Evolutionary conservation across 306 rosid genomes (phyloP), one percentile per base, ranked within the genome.

Genomic region (Fragaria iinumae): DNA sequence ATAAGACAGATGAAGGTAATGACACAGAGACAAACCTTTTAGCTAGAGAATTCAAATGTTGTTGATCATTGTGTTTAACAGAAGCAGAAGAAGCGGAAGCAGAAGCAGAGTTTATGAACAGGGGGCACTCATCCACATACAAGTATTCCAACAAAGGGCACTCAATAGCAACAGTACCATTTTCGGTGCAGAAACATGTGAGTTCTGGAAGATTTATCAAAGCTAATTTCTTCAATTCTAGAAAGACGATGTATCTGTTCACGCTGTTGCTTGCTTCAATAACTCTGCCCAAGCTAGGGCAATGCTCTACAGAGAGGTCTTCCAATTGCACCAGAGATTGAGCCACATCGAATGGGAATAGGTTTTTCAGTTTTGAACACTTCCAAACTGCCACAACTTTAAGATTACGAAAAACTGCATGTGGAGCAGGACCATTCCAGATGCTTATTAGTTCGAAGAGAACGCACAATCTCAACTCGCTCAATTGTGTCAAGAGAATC

Each of bases 81-180:
- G n/a, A 18, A 27, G 70, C n/a, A 27, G 29, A 27, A 27, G 29
- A 27, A 27, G 29, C 29, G 29, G 36, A 18, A 29, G 71, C 34
- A 49, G n/a, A 49, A 49, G 55, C 55, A 49, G n/a, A 2, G n/a
- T 5, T 49, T 16, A 5, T 14, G 8, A 49, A 49, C 55, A 49
- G 39, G 21, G 66, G 80, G 44, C 74, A 67, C 10, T 41, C 23
- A 11, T 8, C 43, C 44, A 66, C 55, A 52, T 67, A 63, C 25
- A 76, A 13, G 38, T 36, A n/a, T 43, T 76, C 78, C 21, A 74
- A 59, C 3, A 69, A 7, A 74, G 57, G 78, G 69, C 69, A 74
- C 34, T 74, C 69, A 0, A 59, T 29, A 62, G 4, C 64, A 13
- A 16, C 23, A 9, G 3, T 1, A 21, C 14, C 47, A 43, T 43